Evolutionary conservation across 768 basidiomycete species (phyloP).

Genomic region (Xerocomellus amylosporus): DNA sequence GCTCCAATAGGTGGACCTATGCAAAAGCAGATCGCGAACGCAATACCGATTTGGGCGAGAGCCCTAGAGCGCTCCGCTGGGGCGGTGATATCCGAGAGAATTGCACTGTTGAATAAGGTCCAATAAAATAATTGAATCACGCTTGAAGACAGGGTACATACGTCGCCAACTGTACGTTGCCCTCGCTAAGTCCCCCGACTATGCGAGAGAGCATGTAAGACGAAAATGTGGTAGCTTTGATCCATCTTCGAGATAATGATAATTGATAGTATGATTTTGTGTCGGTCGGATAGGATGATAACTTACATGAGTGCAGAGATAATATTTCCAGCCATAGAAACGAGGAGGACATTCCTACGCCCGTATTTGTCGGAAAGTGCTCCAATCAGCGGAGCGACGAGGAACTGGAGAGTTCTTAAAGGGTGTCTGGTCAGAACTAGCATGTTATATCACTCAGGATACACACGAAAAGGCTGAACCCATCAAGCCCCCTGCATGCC

Average conservation of each 20-base stretch:
- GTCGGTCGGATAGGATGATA: background rate
- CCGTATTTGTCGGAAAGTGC: slow-evolving; percentile 87
- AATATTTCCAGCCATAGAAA: slow-evolving; percentile 92
- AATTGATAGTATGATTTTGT: background rate
- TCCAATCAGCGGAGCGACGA: slow-evolving; percentile 81
- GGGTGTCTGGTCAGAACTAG: slow-evolving; percentile 28
- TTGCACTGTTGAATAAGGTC: slow-evolving; percentile 57
- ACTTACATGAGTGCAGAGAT: slow-evolving; percentile 82
- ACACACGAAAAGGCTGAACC: slow-evolving; percentile 90
- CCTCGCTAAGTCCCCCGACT: slow-evolving; percentile 92
- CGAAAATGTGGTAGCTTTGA: slow-evolving; percentile 85
- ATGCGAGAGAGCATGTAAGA: slow-evolving; percentile 87
- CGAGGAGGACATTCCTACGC: slow-evolving; percentile 75
- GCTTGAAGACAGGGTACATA: slow-evolving; percentile 38
- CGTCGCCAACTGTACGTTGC: slow-evolving; percentile 97
- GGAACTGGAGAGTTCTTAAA: slow-evolving; percentile 74
- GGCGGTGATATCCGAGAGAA: slow-evolving; percentile 87
- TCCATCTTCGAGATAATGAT: slow-evolving; percentile 56
- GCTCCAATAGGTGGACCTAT: slow-evolving; percentile 94
- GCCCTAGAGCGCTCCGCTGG: slow-evolving; percentile 78
- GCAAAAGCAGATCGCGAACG: slow-evolving; percentile 93
- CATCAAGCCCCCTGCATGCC: slow-evolving; percentile 71
- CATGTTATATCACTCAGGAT: slow-evolving; percentile 31
- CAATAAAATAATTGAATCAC: background rate
- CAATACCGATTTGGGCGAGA: slow-evolving; percentile 91